A percentile compares a stretch with the other conserved stretches of the same genome.
These are phyloP conservation scores for Chiua virens DNA, from an alignment of 768 basidiomycete genomes.

Conservation along the genomic window DNA sequence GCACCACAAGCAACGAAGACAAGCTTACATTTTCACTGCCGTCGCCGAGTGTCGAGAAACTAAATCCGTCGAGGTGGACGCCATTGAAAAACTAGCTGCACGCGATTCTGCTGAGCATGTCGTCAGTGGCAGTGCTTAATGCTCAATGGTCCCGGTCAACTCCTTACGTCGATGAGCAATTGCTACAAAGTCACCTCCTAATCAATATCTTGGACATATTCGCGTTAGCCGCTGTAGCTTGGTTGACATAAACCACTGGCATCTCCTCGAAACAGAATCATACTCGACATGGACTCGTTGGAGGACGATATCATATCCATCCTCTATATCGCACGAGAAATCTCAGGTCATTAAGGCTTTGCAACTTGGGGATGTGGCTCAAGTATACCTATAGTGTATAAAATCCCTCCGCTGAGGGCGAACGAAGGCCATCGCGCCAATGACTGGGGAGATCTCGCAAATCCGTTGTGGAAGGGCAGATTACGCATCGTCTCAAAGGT, in stretches of 20 bases:
- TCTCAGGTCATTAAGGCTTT: constrained; percentile 63
- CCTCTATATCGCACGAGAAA: constrained; percentile 85
- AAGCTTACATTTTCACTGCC: constrained; percentile 33
- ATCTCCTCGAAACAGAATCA: neutral
- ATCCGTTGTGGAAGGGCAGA: constrained; percentile 90
- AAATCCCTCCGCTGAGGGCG: constrained; percentile 82
- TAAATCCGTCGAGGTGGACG: constrained; percentile 16
- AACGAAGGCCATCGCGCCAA: constrained; percentile 91
- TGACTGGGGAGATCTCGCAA: constrained; percentile 86
- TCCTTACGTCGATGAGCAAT: too few species aligned
- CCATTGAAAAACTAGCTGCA: constrained; percentile 13
- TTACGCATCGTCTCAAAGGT: constrained; percentile 82
- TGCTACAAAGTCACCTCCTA: too few species aligned
- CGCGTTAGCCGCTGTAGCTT: neutral
- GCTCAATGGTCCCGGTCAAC: too few species aligned
- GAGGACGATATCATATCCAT: constrained; percentile 88
- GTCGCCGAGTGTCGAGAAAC: constrained; percentile 4
- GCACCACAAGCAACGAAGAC: neutral
- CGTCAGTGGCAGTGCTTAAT: neutral
- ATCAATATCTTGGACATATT: too few species aligned
- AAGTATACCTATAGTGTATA: constrained; percentile 63
- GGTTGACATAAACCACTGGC: constrained; percentile 29
- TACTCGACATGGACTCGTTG: constrained; percentile 46
- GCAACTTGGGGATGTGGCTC: constrained; percentile 14
- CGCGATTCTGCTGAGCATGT: neutral